Conservation (phyloP, 257 asterid species). For the Nicotiana sylvestris region DNA sequence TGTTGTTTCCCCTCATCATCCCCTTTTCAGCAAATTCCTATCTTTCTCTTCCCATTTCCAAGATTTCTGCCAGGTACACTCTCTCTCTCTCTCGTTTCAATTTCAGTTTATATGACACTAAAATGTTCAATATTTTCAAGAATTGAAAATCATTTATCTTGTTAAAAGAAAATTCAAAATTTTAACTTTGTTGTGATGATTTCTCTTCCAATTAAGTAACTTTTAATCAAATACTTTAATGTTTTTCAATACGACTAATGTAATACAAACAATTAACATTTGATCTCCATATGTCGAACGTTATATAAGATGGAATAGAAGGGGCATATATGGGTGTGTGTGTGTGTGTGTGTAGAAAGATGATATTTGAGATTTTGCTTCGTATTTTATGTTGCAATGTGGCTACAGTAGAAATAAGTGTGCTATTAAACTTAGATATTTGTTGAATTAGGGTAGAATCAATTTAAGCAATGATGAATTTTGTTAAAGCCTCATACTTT, state of each 20-base stretch:
- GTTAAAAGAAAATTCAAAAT: neutral
- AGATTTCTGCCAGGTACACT: conserved; percentile 40
- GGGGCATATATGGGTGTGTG: neutral
- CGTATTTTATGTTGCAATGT: neutral
- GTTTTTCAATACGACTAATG: neutral
- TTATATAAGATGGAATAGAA: neutral
- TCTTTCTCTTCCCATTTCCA: conserved; percentile 46
- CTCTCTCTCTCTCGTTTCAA: neutral
- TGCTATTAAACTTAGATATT: neutral
- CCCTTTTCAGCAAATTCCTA: conserved; percentile 35
- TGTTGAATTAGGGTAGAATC: neutral
- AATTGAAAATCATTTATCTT: neutral
- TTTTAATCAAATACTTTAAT: neutral
- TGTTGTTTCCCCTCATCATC: conserved; percentile 39
- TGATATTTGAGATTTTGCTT: neutral
- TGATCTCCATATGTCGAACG: neutral
- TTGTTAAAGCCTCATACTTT: neutral
- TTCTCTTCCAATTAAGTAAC: neutral
- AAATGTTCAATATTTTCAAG: neutral
- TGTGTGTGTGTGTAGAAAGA: neutral
- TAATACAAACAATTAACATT: neutral
- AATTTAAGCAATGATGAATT: neutral
- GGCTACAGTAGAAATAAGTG: neutral
- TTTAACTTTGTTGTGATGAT: neutral
- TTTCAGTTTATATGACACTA: too few species aligned